Percentiles rank a stretch among this genome's conserved stretches.
Evolutionary conservation across 2,329 filamentous ascomycete species (phyloP).

Genomic region (Ophiocordyceps sinensis): DNA sequence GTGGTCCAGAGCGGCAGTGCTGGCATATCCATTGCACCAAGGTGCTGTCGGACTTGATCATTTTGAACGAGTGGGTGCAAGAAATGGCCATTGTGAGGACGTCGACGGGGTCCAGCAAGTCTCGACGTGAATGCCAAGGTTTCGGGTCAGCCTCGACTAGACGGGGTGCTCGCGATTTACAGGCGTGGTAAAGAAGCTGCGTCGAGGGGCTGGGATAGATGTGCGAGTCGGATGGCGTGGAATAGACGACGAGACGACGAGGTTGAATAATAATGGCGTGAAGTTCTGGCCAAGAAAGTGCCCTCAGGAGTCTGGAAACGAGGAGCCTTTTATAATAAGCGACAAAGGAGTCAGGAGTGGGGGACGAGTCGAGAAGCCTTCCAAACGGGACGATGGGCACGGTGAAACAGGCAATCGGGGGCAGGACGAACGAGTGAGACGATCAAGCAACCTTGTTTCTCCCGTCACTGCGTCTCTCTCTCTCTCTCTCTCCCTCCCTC

Average conservation of each 20-base stretch:
- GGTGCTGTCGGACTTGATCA: constrained; percentile 53
- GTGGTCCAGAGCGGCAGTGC: constrained; percentile 47
- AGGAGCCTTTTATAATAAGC: too few relatives aligned
- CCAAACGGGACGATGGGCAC: constrained; percentile 1
- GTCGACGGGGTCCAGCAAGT: not conserved
- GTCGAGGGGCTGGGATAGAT: too few relatives aligned
- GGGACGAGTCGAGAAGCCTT: not conserved
- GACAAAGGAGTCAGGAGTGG: too few relatives aligned
- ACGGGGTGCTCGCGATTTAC: too few relatives aligned
- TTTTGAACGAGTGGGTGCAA: constrained; percentile 48
- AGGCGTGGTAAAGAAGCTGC: too few relatives aligned
- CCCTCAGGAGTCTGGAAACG: too few relatives aligned
- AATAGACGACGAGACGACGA: not conserved
- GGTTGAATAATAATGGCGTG: not conserved
- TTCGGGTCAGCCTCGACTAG: not conserved
- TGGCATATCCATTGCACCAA: constrained; percentile 53
- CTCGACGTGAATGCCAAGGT: not conserved
- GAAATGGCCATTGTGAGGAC: constrained; percentile 30
- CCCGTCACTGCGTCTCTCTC: not conserved
- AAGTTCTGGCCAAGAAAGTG: not conserved
- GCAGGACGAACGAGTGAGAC: constrained; percentile 1
- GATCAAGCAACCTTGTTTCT: constrained; percentile 2
- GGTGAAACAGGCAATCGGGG: constrained; percentile 2
- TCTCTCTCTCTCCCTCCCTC: not conserved
- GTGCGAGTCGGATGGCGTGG: not conserved